Evolutionary conservation across 345 rosid genomes (phyloP), one percentile per base, ranked within the genome.

Genomic region (Brassica cretica): DNA sequence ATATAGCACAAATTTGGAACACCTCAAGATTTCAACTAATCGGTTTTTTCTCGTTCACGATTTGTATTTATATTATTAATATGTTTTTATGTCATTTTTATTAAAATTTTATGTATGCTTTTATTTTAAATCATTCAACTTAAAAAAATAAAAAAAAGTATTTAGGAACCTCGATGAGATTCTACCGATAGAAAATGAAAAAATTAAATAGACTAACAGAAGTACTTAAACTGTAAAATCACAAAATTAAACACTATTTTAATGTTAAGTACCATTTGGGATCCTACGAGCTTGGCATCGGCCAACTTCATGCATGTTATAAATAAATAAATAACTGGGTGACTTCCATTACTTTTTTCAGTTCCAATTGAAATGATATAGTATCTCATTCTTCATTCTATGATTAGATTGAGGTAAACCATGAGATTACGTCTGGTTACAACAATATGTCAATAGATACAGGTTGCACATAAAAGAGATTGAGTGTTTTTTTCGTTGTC

Each of bases 381-480:
- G 15, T 46, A 12, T 46, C n/a, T 46, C 53, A 41, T 41, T 12
- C 46, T 59, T 71, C 59, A 64, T 14, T 24, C 6, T 71, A 56
- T 71, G 61, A 71, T 64, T 64, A 71, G 59, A 56, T 65, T 71
- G 67, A 65, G 71, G 75, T 70, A 19, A 65, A 41, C 72, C 58
- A 39, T n/a, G 71, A 29, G 53, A 71, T 58, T 58, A 72, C 61
- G 66, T 64, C 46, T 33, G 5, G 56, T 64, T 25, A 53, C 65
- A 77, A 56, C 61, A 65, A 77, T 16, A 63, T 71, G 72, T 72
- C 82, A 72, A 72, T 66, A 30, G 56, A 44, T 73, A 66, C 82
- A 78, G 46, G 66, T 68, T 79, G 78, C 25, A 62, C 9, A 33
- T 79, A 68, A 55, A 79, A 68, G n/a, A 73, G 78, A 66, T 73